phyloP scores from a whole-genome alignment of 768 basidiomycete species.

The Rhodotorula taiwanensis region DNA sequence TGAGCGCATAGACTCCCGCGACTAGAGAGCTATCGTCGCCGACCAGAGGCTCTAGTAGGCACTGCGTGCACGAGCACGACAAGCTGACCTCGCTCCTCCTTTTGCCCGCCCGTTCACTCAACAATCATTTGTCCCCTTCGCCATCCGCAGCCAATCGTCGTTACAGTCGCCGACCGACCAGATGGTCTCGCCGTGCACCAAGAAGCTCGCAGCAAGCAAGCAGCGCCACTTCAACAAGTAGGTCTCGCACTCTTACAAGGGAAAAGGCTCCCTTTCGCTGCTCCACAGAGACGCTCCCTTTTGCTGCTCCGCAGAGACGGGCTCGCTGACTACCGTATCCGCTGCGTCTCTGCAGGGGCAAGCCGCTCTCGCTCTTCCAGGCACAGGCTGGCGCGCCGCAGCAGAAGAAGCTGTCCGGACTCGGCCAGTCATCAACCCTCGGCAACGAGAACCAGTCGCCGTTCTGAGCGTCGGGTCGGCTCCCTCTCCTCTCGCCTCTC shows the following conservation, averaged over 20 bases:
- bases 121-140: background rate
- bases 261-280: too few species aligned
- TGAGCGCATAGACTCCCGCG: too few species aligned
- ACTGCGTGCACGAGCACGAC: too few species aligned
- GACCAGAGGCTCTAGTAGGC: too few species aligned
- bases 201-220: constrained; percentile 82
- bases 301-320: background rate
- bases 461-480: constrained; percentile 11
- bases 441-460: constrained; percentile 23
- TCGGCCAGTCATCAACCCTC: constrained; percentile 16
- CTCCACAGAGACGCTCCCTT: background rate
- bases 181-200: constrained; percentile 84
- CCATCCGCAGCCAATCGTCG: constrained; percentile 55
- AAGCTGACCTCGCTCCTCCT: too few species aligned
- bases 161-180: constrained; percentile 92
- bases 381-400: background rate
- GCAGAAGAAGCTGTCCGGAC: constrained; percentile 19
- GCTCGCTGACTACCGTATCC: background rate
- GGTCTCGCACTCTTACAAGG: constrained; percentile 36
- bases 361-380: constrained; percentile 41
- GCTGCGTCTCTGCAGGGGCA: constrained; percentile 33
- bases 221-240: constrained; percentile 92
- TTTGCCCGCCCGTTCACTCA: background rate
- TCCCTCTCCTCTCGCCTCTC: too few species aligned
- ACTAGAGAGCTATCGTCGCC: too few species aligned